Conservation (phyloP, 1,284 basidiomycete species). For the Ceratobasidium sp. region DNA sequence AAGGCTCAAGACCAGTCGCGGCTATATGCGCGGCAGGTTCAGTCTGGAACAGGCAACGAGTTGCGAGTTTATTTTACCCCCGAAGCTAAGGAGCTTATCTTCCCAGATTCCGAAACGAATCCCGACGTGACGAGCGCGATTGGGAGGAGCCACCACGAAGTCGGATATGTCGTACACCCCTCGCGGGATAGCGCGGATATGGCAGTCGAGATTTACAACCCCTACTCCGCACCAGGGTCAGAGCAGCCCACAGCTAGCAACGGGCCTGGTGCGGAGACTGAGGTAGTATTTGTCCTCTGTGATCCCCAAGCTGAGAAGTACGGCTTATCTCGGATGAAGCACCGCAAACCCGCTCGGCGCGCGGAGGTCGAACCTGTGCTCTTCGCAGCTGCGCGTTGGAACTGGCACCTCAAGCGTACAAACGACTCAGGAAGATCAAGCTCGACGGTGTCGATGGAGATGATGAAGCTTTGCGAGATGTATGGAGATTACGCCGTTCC, state of each 20-base stretch:
- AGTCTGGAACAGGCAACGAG: constrained; percentile 23
- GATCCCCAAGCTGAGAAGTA: constrained; percentile 1
- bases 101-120: not conserved
- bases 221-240: not conserved
- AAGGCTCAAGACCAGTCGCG: not conserved
- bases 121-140: not conserved
- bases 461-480: constrained; percentile 45
- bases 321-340: constrained; percentile 1
- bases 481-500: constrained; percentile 44
- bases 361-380: constrained; percentile 26
- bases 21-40: constrained; percentile 32
- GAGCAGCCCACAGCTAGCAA: not conserved
- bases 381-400: constrained; percentile 37
- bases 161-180: constrained; percentile 22
- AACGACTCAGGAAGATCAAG: constrained; percentile 51
- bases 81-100: constrained; percentile 16
- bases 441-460: constrained; percentile 14
- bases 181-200: constrained; percentile 36
- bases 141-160: constrained; percentile 4
- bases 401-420: constrained; percentile 58
- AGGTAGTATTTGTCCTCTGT: constrained; percentile 14
- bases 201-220: constrained; percentile 3
- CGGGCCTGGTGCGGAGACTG: not conserved
- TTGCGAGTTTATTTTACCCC: constrained; percentile 29
- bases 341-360: constrained; percentile 14